A percentile compares a stretch with the other conserved stretches of the same genome.
Conservation (phyloP, 2,329 filamentous ascomycete species). For the Ceratocystis huliohia region DNA sequence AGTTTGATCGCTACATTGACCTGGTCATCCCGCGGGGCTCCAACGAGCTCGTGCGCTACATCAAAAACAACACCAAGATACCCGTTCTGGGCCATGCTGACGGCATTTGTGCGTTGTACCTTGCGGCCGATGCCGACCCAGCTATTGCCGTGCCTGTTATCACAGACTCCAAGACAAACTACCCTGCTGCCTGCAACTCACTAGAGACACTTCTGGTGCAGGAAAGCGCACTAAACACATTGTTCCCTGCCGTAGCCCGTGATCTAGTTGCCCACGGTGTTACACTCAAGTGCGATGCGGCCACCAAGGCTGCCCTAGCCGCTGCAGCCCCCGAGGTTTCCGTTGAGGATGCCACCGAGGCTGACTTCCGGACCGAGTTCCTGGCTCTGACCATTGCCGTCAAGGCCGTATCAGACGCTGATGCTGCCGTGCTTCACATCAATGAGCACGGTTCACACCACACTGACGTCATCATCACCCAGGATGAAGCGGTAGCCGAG, state of each 20-base stretch:
- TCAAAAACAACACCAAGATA: conserved; percentile 84
- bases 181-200: conserved; percentile 90
- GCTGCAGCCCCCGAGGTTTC: conserved; percentile 33
- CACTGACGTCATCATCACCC: conserved; percentile 81
- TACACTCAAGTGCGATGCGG: conserved; percentile 63
- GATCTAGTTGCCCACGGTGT: conserved; percentile 68
- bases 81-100: conserved; percentile 94
- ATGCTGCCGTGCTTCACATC: conserved; percentile 73
- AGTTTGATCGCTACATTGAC: conserved; percentile 77
- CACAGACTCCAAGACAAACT: conserved; percentile 84
- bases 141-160: conserved; percentile 62
- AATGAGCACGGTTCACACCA: conserved; percentile 86
- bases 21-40: conserved; percentile 86
- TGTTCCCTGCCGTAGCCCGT: conserved; percentile 59
- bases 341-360: conserved; percentile 52
- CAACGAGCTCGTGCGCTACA: conserved; percentile 79
- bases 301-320: conserved; percentile 51
- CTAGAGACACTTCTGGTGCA: conserved; percentile 87
- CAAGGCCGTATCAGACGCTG: conserved; percentile 57
- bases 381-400: conserved; percentile 73
- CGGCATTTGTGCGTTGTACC: conserved; percentile 76
- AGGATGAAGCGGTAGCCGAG: conserved; percentile 54
- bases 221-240: conserved; percentile 49
- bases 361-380: conserved; percentile 81
- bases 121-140: conserved; percentile 64